These are phyloP conservation scores for Cyberlindnera xylosilytica DNA, from an alignment of 805 yeast species.

Conservation along the genomic window DNA sequence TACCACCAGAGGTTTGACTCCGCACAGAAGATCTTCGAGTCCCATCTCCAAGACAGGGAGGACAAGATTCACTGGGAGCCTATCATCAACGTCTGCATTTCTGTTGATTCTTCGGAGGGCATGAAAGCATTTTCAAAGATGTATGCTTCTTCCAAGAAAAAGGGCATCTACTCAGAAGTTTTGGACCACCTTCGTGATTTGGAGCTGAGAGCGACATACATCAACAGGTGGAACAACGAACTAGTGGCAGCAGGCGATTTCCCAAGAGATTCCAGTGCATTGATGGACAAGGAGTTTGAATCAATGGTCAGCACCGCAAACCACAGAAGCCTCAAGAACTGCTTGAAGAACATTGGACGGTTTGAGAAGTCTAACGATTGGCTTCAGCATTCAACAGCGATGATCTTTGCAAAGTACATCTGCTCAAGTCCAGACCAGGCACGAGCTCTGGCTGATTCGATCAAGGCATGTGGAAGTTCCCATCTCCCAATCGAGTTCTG, in stretches of 20 bases:
- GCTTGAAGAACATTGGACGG: slow-evolving; percentile 11
- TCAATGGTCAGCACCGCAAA: slow-evolving; percentile 15
- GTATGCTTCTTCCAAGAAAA: slow-evolving; percentile 7
- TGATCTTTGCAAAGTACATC: slow-evolving; percentile 16
- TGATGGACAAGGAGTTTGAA: slow-evolving; percentile 14
- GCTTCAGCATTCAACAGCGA: slow-evolving; percentile 14
- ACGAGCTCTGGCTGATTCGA: neutral
- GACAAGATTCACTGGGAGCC: slow-evolving; percentile 15
- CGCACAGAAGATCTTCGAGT: slow-evolving; percentile 11
- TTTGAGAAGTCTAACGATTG: slow-evolving; percentile 8
- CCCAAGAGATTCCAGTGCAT: slow-evolving; percentile 14
- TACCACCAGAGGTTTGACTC: slow-evolving; percentile 16
- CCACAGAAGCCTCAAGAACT: slow-evolving; percentile 15
- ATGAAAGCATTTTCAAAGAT: slow-evolving; percentile 9
- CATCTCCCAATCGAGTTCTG: slow-evolving; percentile 15
- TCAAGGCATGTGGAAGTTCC: slow-evolving; percentile 1
- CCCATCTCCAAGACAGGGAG: neutral
- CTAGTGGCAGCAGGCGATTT: slow-evolving; percentile 19
- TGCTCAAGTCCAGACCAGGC: slow-evolving; percentile 1
- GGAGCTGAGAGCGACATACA: slow-evolving; percentile 8
- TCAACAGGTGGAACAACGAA: slow-evolving; percentile 18
- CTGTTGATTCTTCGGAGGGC: slow-evolving; percentile 5
- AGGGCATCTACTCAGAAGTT: slow-evolving; percentile 5
- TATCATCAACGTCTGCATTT: slow-evolving; percentile 13
- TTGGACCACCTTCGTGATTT: slow-evolving; percentile 13